phyloP scores from a whole-genome alignment of 2,329 filamentous ascomycete species.

The Aphanoascus verrucosus region DNA sequence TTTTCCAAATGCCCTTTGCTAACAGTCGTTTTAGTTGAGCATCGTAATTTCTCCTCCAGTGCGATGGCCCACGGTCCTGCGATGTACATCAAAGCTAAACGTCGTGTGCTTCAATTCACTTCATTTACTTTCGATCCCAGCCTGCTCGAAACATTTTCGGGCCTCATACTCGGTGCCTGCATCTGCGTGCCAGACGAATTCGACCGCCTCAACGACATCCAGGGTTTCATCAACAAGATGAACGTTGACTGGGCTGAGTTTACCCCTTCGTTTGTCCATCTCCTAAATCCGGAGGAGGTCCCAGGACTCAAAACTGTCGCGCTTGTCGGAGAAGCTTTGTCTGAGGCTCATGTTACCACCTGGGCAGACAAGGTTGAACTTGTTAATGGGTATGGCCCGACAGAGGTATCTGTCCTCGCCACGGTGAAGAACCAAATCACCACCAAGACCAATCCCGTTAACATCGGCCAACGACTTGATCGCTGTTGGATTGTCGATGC shows the following conservation, averaged over 20 bases:
- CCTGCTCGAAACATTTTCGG: constrained; percentile 41
- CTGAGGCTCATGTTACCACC: constrained; percentile 21
- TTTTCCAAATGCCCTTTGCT: background rate
- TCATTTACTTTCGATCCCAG: constrained; percentile 42
- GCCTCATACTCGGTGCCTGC: constrained; percentile 44
- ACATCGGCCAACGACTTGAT: constrained; percentile 27
- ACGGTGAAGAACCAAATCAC: constrained; percentile 21
- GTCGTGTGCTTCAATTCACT: constrained; percentile 46
- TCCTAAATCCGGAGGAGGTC: constrained; percentile 30
- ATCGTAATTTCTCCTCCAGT: constrained; percentile 42
- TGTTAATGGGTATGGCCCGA: constrained; percentile 33
- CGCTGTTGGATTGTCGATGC: constrained; percentile 32
- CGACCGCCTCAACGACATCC: constrained; percentile 42
- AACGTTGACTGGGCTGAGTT: constrained; percentile 43
- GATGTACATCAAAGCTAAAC: constrained; percentile 34
- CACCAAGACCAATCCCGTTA: constrained; percentile 23
- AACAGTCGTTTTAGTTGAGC: constrained; percentile 36
- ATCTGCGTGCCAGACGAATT: constrained; percentile 47
- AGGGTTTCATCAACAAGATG: constrained; percentile 38
- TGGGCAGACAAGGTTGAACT: constrained; percentile 30
- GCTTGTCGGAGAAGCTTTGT: constrained; percentile 20
- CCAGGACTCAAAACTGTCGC: constrained; percentile 28
- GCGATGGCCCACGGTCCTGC: constrained; percentile 42
- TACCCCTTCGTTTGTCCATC: constrained; percentile 44
- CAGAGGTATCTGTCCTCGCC: constrained; percentile 30